These are phyloP conservation scores for Coniferiporia weirii DNA, from an alignment of 1,284 basidiomycete species.

Conservation along the genomic window DNA sequence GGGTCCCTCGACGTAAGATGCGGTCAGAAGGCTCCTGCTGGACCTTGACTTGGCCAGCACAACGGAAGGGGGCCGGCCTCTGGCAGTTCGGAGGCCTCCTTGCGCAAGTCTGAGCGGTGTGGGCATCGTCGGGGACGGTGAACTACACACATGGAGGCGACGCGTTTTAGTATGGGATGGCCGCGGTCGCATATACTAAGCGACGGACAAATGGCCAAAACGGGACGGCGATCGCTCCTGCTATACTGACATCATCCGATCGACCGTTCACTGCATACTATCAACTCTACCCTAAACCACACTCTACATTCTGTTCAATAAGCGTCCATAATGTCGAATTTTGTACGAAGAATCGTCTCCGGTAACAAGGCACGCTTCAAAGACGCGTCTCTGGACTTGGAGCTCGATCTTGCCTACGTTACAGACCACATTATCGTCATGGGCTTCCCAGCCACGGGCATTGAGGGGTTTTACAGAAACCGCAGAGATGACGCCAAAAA, in stretches of 20 bases:
- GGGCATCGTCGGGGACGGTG: not conserved
- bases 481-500: slow-evolving; percentile 69
- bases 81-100: not conserved
- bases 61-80: no score
- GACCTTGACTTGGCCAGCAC: not conserved
- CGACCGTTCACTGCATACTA: not conserved
- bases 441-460: slow-evolving; percentile 82
- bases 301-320: not conserved
- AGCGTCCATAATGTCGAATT: slow-evolving; percentile 44
- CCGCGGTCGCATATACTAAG: not conserved
- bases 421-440: slow-evolving; percentile 79
- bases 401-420: slow-evolving; percentile 83
- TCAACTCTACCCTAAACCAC: not conserved
- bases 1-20: slow-evolving; percentile 56
- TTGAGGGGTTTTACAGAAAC: slow-evolving; percentile 82
- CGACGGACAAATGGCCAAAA: not conserved
- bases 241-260: not conserved
- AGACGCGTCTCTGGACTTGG: slow-evolving; percentile 62
- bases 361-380: slow-evolving; percentile 75
- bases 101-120: not conserved
- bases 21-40: slow-evolving; percentile 21
- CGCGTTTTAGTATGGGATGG: no score
- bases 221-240: not conserved
- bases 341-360: slow-evolving; percentile 64
- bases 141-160: not conserved